Conservation (phyloP, 805 yeast genomes). For the Brettanomyces naardenensis region DNA sequence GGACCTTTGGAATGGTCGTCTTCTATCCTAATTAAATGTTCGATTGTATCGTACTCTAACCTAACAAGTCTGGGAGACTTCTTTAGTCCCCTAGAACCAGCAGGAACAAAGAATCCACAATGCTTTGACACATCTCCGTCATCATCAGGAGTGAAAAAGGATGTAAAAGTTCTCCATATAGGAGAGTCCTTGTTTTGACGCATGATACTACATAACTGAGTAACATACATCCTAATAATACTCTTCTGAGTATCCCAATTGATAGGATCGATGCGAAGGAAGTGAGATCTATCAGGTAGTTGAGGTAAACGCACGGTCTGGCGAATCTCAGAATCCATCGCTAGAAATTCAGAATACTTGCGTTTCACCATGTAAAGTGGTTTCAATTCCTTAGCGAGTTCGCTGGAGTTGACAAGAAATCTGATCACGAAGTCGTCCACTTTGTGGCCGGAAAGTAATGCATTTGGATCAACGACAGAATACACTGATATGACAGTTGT, state of each 20-base stretch:
- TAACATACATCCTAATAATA: constrained; percentile 22
- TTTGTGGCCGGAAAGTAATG: constrained; percentile 20
- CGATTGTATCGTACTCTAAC: constrained; percentile 16
- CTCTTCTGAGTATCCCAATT: constrained; percentile 27
- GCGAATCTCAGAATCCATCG: constrained; percentile 55
- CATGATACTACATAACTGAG: constrained; percentile 21
- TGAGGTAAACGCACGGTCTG: constrained; percentile 26
- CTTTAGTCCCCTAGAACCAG: constrained; percentile 17
- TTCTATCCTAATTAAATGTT: constrained; percentile 13
- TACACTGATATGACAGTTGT: constrained; percentile 24
- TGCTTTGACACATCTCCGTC: constrained; percentile 16
- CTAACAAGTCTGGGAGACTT: constrained; percentile 14
- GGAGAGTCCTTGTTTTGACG: constrained; percentile 13
- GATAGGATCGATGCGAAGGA: constrained; percentile 22
- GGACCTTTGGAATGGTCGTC: constrained; percentile 15
- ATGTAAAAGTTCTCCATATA: constrained; percentile 18
- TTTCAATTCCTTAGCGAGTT: constrained; percentile 45
- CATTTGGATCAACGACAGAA: constrained; percentile 23
- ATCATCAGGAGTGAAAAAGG: constrained; percentile 23
- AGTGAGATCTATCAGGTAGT: constrained; percentile 20
- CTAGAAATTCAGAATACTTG: constrained; percentile 47
- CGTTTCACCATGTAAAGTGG: constrained; percentile 62
- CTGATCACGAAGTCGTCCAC: constrained; percentile 53
- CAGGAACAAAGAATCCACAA: constrained; percentile 20
- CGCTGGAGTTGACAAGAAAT: constrained; percentile 56